phyloP scores from a whole-genome alignment of 2,329 filamentous ascomycete genomes.

The Diplodia intermedia region DNA sequence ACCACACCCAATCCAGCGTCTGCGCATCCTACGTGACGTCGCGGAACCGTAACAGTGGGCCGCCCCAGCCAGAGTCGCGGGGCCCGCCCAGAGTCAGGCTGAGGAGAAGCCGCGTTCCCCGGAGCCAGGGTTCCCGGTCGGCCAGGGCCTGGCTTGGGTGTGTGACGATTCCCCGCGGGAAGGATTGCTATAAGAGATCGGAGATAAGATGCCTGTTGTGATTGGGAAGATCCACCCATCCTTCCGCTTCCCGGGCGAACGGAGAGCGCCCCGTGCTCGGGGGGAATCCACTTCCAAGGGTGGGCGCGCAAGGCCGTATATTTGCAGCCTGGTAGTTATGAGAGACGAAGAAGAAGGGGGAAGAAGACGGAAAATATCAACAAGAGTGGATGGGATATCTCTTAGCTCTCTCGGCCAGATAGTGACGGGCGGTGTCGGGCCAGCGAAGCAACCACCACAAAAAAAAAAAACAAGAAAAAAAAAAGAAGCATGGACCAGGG shows the following conservation, averaged over 20 bases:
- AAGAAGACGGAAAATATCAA: too few species aligned
- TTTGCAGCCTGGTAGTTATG: too few species aligned
- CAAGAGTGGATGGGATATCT: too few species aligned
- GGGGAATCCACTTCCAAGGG: background rate
- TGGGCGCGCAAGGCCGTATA: too few species aligned
- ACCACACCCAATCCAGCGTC: background rate
- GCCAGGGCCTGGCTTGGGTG: background rate
- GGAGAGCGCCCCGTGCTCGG: background rate
- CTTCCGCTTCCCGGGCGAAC: background rate
- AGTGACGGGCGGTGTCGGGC: too few species aligned
- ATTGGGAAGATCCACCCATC: conserved; percentile 10
- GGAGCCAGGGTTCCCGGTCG: background rate
- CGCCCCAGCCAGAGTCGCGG: background rate
- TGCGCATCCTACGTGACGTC: background rate
- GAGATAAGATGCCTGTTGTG: conserved; percentile 18
- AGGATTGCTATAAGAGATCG: background rate
- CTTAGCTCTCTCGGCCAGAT: too few species aligned
- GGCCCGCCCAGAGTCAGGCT: background rate
- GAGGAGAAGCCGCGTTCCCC: background rate
- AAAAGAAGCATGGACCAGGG: too few species aligned
- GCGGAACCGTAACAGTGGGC: background rate
- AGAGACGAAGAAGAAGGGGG: too few species aligned
- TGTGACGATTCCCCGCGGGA: conserved; percentile 14
- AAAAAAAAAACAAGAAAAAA: too few species aligned
- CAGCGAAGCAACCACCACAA: too few species aligned